Evolutionary conservation across 163 green algal genomes (phyloP).

Genomic region (Scenedesmus sp.): DNA sequence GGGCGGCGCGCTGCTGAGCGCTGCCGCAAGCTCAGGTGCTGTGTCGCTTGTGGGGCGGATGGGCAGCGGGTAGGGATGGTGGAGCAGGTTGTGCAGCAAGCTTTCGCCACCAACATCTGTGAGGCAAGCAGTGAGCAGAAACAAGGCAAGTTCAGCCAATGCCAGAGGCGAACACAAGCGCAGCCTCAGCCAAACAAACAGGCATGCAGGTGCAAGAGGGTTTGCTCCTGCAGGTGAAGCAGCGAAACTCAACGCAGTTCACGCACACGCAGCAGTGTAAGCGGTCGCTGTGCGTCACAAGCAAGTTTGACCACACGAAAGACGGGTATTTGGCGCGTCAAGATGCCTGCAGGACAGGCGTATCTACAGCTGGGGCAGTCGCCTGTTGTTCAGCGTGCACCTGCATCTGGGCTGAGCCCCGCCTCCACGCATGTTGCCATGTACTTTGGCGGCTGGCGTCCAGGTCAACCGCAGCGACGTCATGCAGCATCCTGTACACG

Average conservation of each 20-base stretch:
- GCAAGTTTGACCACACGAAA: too few relatives aligned
- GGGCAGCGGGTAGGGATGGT: constrained; percentile 20
- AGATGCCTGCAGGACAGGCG: neutral
- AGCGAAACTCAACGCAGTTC: too few relatives aligned
- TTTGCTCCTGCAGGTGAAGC: too few relatives aligned
- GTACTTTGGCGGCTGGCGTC: neutral
- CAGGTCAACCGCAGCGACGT: neutral
- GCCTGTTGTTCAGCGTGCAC: neutral
- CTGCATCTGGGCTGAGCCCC: constrained; percentile 24
- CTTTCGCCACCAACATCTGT: constrained; percentile 45
- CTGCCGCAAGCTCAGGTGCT: neutral
- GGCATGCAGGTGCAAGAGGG: too few relatives aligned
- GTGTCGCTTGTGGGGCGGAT: neutral
- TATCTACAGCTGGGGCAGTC: neutral
- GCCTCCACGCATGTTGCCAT: neutral
- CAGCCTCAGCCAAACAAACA: too few relatives aligned
- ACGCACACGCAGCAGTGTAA: too few relatives aligned
- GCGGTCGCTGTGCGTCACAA: too few relatives aligned
- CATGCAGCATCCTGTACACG: neutral
- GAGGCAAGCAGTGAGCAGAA: neutral
- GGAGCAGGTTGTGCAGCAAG: constrained; percentile 48
- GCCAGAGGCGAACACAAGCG: neutral
- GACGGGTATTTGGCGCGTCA: neutral
- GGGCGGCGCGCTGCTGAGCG: neutral
- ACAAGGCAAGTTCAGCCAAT: neutral